Conservation (phyloP, 768 basidiomycete species). For the Sarcomyxa edulis region DNA sequence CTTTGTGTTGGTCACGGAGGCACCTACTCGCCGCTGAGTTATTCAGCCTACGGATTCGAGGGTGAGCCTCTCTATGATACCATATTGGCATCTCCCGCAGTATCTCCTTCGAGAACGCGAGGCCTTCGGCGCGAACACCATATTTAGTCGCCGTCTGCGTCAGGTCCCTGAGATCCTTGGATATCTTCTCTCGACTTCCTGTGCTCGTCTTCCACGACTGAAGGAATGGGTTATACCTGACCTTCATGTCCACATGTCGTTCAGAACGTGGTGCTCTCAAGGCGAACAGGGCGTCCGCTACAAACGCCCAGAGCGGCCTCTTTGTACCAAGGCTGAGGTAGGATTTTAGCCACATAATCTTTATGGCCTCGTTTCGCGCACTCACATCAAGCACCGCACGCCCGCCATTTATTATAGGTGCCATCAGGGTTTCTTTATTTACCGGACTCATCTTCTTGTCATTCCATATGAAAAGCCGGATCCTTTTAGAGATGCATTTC, state of each 20-base stretch:
- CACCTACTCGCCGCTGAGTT: too few relatives aligned
- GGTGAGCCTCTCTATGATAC: too few relatives aligned
- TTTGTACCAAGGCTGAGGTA: slow-evolving; percentile 5
- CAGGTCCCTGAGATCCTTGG: slow-evolving; percentile 1
- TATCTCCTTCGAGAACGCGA: background rate
- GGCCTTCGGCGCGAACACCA: background rate
- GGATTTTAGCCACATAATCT: slow-evolving; percentile 9
- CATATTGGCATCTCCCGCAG: slow-evolving; percentile 2
- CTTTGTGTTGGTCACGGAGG: too few relatives aligned
- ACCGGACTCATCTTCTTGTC: slow-evolving; percentile 1
- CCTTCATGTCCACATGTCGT: background rate
- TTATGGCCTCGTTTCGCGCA: slow-evolving; percentile 10
- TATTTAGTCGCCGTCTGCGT: slow-evolving; percentile 6
- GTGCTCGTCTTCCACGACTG: background rate
- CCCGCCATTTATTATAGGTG: slow-evolving; percentile 6
- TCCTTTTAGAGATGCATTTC: slow-evolving; percentile 3
- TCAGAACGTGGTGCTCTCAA: background rate
- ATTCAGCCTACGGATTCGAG: too few relatives aligned
- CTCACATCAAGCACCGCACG: slow-evolving; percentile 4
- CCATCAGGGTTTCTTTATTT: background rate
- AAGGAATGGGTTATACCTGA: background rate
- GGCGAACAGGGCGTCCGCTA: background rate
- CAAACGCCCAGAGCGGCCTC: background rate
- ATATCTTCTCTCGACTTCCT: background rate
- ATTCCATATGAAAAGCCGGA: slow-evolving; percentile 12